Conservation (phyloP, 2,329 filamentous ascomycete genomes). For the Cytospora piceicola region DNA sequence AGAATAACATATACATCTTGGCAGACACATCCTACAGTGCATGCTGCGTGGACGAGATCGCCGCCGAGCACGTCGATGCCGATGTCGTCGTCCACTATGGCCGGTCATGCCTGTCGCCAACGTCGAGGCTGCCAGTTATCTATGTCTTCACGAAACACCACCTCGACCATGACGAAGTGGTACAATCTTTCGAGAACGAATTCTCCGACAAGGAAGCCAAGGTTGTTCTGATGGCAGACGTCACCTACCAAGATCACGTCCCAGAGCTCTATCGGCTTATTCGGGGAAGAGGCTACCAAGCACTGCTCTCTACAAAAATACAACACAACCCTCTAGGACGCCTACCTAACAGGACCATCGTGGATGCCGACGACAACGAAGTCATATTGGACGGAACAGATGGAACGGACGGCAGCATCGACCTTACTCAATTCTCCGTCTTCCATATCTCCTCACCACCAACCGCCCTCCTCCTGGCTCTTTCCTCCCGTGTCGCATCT, state of each 20-base stretch:
- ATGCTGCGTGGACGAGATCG: conserved; percentile 96
- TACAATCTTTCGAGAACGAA: conserved; percentile 65
- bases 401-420: conserved; percentile 42
- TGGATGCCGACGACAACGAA: conserved; percentile 33
- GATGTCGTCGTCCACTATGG: conserved; percentile 95
- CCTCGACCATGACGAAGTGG: conserved; percentile 64
- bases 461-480: conserved; percentile 80
- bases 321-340: conserved; percentile 76
- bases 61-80: conserved; percentile 89
- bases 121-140: conserved; percentile 82
- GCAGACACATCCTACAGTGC: conserved; percentile 96
- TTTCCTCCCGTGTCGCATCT: conserved; percentile 78
- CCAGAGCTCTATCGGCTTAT: conserved; percentile 59
- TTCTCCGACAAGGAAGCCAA: conserved; percentile 68
- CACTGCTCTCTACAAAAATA: conserved; percentile 71
- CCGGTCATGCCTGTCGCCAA: conserved; percentile 87
- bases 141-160: conserved; percentile 83
- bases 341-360: conserved; percentile 80
- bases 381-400: conserved; percentile 46
- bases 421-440: conserved; percentile 70
- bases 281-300: conserved; percentile 65
- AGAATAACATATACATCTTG: conserved; percentile 72
- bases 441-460: conserved; percentile 86
- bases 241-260: conserved; percentile 82
- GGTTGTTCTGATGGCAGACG: conserved; percentile 83